Evolutionary conservation across 495 filamentous ascomycete species (phyloP).

Genomic region (Lasiosphaeria hispida): DNA sequence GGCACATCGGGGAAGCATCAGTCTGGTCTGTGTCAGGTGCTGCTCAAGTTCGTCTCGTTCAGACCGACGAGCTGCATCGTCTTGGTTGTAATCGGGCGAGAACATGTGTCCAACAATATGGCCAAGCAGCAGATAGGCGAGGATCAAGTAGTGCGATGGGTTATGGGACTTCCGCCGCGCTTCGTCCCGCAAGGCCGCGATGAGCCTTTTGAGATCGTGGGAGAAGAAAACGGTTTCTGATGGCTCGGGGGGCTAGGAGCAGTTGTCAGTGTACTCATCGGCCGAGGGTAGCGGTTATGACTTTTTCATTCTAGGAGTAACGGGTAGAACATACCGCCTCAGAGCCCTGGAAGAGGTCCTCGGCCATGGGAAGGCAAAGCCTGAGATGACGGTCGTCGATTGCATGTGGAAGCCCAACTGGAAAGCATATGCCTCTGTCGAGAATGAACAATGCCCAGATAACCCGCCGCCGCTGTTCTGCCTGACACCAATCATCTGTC

Average conservation of each 20-base stretch:
- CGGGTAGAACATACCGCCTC: not conserved
- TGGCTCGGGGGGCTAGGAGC: not conserved
- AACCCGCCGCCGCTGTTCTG: conserved; percentile 2
- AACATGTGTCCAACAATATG: conserved; percentile 5
- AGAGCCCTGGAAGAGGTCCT: not conserved
- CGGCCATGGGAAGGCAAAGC: not conserved
- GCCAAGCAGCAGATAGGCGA: conserved; percentile 2
- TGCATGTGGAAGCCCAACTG: not conserved
- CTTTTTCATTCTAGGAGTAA: too few species aligned
- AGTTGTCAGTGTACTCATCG: not conserved
- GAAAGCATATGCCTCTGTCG: conserved; percentile 5
- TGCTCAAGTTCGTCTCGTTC: conserved; percentile 1
- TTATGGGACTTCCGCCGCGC: not conserved
- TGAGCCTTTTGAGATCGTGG: not conserved
- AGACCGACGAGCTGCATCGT: not conserved
- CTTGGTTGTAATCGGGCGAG: conserved; percentile 5
- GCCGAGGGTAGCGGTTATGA: too few species aligned
- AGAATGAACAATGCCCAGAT: conserved; percentile 6
- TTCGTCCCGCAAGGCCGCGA: not conserved
- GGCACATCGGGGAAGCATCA: not conserved
- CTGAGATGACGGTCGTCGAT: conserved; percentile 5
- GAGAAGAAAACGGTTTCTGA: not conserved
- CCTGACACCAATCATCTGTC: not conserved
- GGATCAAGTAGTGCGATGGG: conserved; percentile 2
- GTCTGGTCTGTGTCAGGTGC: not conserved